Conservation (phyloP, 106 monocot genomes). For the Dendrobium catenatum region DNA sequence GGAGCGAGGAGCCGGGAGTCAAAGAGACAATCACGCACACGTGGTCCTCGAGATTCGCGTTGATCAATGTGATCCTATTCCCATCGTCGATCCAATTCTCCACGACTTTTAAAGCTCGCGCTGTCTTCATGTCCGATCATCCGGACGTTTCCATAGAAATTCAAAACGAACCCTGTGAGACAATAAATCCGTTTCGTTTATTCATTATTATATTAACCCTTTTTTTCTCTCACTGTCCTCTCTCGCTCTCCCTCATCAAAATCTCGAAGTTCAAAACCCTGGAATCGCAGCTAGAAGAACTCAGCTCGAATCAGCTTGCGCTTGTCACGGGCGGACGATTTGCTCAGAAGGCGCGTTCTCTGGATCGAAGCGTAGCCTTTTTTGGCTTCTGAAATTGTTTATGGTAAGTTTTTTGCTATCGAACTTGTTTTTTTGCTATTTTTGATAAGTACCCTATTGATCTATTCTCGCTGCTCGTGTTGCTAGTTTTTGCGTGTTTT, state of each 20-base stretch:
- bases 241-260: not conserved
- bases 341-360: not conserved
- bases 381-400: not conserved
- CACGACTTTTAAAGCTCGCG: not conserved
- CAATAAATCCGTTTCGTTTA: not conserved
- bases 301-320: not conserved
- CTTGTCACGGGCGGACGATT: not conserved
- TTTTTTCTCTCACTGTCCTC: not conserved
- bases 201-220: not conserved
- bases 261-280: not conserved
- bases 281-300: not conserved
- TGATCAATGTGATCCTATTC: not conserved
- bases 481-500: not conserved
- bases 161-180: constrained; percentile 1
- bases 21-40: not conserved
- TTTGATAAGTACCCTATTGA: not conserved
- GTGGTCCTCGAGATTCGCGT: not conserved
- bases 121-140: not conserved
- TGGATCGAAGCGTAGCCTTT: not conserved
- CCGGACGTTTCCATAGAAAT: not conserved
- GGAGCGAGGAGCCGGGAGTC: not conserved
- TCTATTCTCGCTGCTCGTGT: not conserved
- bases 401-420: not conserved
- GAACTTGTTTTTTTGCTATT: not conserved
- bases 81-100: not conserved